Evolutionary conservation across 495 filamentous ascomycete genomes (phyloP), one percentile per base, ranked within the genome.

Genomic region (Penicillium steckii): DNA sequence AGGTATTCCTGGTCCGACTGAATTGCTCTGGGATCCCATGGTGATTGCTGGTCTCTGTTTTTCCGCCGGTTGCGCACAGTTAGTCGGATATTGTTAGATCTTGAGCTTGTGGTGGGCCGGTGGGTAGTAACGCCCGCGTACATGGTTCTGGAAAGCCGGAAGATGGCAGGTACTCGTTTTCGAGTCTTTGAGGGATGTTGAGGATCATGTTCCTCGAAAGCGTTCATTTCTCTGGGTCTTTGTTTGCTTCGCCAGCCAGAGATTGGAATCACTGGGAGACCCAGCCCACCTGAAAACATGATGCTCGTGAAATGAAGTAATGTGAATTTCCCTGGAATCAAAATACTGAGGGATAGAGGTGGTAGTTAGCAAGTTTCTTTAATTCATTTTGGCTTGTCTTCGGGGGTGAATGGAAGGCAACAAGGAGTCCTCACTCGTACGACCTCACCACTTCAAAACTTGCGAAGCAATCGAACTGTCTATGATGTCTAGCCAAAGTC

Each of bases 211-310:
- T 41, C 38, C 8, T 41, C 38, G 38, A 41, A 41, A 9, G 38
- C 38, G 7, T 41, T 19, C 19, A 41, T 21, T 23, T 41, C 38
- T 8, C 38, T 17, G 0, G 38, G 38, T 41, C 38, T 8, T 21
- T 41, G 38, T 41, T 41, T 41, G 38, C 38, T 41, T 23, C 38
- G 18, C 38, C 38, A 41, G 9, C 38, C 38, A 13, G 38, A 41
- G 9, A 41, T 17, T 21, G 38, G 38, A 19, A 41, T 41, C 19
- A 7, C 19, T 10, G 38, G 6, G 6, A 41, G 21, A 21, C 38
- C 19, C 9, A 41, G 38, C 17, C 35, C 35, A 19, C 38, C 38
- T 22, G 19, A 7, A 41, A 41, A 41, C 38, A 41, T 41, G 33
- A 18, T 41, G 38, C 18, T 23, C 27, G n/a, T n/a, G n/a, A 29